phyloP scores from a whole-genome alignment of 2,329 filamentous ascomycete genomes.

The Penicillium sp. region DNA sequence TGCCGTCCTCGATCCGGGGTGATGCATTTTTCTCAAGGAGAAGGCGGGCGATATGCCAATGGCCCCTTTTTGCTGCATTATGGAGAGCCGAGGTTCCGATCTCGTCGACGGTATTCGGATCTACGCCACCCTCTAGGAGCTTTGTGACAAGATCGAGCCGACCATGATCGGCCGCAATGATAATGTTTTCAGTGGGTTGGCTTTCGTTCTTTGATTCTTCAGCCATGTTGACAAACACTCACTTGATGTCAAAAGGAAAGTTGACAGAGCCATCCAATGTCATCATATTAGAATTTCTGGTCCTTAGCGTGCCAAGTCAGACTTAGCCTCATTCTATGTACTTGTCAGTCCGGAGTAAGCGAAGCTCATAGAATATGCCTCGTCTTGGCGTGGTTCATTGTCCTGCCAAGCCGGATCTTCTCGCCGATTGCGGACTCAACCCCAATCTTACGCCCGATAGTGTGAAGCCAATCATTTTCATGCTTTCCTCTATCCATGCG shows the following conservation, averaged over 20 bases:
- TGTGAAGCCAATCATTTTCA: too few species aligned
- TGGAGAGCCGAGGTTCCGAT: conserved; percentile 12
- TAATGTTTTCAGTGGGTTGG: neutral
- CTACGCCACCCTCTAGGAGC: conserved; percentile 6
- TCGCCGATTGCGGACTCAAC: neutral
- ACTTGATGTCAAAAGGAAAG: too few species aligned
- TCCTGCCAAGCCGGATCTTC: neutral
- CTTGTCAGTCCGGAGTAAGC: neutral
- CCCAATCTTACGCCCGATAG: neutral
- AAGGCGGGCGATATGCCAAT: conserved; percentile 11
- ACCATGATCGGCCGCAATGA: conserved; percentile 8
- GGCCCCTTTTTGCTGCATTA: conserved; percentile 8
- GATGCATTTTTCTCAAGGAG: conserved; percentile 8
- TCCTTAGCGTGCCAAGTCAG: neutral
- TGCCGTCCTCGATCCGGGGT: conserved; percentile 1
- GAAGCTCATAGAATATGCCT: neutral
- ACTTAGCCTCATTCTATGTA: neutral
- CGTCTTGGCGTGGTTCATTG: neutral
- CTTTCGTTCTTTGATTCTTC: neutral
- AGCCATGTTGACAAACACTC: neutral
- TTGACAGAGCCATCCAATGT: too few species aligned
- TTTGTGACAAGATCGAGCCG: conserved; percentile 7
- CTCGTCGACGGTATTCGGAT: conserved; percentile 12
- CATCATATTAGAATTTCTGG: too few species aligned
- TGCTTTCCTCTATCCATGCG: too few species aligned